phyloP scores from a whole-genome alignment of 192 early-diverging fungal species.

The Podila horticola region DNA sequence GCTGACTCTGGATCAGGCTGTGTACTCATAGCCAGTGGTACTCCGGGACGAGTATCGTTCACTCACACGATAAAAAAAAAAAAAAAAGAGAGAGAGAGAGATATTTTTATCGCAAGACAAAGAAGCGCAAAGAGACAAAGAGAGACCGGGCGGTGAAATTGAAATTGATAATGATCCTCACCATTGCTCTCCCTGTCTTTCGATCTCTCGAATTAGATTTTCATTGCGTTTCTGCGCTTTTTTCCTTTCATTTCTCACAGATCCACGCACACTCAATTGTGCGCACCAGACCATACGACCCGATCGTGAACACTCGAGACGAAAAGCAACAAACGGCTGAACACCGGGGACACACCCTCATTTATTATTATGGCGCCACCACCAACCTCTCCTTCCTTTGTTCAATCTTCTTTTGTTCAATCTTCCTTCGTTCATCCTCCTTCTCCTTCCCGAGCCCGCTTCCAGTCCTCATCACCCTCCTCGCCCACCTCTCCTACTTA shows the following conservation, averaged over 20 bases:
- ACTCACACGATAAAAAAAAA: not conserved
- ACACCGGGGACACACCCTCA: not conserved
- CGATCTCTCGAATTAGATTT: not conserved
- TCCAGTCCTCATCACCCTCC: not conserved
- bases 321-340: not conserved
- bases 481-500: not conserved
- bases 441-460: not conserved
- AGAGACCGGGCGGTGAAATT: conserved; percentile 5
- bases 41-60: not conserved
- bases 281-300: too few species aligned
- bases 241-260: too few species aligned
- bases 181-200: not conserved
- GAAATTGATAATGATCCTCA: not conserved
- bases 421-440: not conserved
- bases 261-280: too few species aligned
- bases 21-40: too few species aligned
- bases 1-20: too few species aligned
- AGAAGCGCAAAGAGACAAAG: not conserved
- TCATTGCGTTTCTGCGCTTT: too few species aligned
- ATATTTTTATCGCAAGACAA: not conserved
- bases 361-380: not conserved
- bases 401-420: not conserved
- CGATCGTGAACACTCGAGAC: too few species aligned
- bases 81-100: not conserved
- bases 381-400: not conserved